Conservation (phyloP, 805 yeast species). For the Kazachstania africana region DNA sequence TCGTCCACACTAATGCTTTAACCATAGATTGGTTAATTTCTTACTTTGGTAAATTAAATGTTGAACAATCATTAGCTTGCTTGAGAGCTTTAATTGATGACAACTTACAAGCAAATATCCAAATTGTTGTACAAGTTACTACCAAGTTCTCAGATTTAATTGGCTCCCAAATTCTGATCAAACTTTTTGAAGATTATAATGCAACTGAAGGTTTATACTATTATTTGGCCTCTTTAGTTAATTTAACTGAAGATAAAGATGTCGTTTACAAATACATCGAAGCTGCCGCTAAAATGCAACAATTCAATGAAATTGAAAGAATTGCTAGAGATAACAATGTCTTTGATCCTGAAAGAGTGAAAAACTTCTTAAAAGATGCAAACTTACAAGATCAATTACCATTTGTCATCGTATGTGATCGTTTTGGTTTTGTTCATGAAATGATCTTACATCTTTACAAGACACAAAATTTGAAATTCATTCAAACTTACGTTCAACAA, state of each 20-base stretch:
- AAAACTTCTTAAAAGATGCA: conserved; percentile 91
- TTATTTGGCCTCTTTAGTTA: conserved; percentile 86
- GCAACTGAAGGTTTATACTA: conserved; percentile 90
- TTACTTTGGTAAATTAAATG: conserved; percentile 87
- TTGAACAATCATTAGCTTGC: conserved; percentile 83
- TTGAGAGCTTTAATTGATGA: conserved; percentile 73
- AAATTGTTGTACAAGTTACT: conserved; percentile 90
- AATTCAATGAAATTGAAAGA: conserved; percentile 89
- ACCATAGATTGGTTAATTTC: conserved; percentile 90
- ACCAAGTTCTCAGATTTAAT: conserved; percentile 90
- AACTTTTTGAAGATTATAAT: conserved; percentile 86
- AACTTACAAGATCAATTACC: conserved; percentile 92
- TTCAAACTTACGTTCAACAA: conserved; percentile 95
- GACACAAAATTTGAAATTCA: conserved; percentile 89
- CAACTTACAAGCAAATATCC: conserved; percentile 78
- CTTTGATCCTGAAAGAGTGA: conserved; percentile 94
- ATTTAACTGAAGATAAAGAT: conserved; percentile 84
- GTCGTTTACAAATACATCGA: conserved; percentile 94
- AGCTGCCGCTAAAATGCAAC: conserved; percentile 84
- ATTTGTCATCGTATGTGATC: conserved; percentile 89
- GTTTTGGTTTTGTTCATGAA: conserved; percentile 85
- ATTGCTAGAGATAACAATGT: conserved; percentile 88
- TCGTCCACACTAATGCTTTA: conserved; percentile 72
- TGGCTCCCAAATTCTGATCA: conserved; percentile 75
- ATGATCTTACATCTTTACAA: conserved; percentile 87